Percentiles rank a stretch among this genome's conserved stretches.
phyloP scores from a whole-genome alignment of 306 rosid species.

The Castanospermum australe region DNA sequence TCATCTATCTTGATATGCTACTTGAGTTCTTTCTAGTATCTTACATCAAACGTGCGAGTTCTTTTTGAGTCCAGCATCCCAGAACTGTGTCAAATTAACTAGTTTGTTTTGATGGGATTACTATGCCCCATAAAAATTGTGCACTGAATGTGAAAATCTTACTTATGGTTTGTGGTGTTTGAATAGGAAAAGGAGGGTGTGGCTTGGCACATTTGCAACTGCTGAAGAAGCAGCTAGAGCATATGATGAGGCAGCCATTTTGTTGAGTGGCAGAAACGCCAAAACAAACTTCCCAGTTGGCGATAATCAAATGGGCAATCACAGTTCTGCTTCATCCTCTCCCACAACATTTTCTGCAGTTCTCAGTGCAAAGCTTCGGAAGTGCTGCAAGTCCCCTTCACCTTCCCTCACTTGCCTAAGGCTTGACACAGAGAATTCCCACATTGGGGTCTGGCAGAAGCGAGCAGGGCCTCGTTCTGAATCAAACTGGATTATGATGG shows the following conservation, averaged over 20 bases:
- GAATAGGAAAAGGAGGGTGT: constrained; percentile 85
- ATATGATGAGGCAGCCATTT: constrained; percentile 85
- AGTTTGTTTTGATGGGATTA: neutral
- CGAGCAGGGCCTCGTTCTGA: constrained; percentile 57
- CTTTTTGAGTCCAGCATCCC: neutral
- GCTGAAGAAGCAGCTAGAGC: constrained; percentile 95
- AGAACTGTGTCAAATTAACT: neutral
- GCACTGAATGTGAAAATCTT: neutral
- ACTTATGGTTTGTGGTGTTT: constrained; percentile 12
- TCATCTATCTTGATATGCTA: neutral
- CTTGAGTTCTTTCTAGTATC: neutral
- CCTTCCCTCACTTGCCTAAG: constrained; percentile 82
- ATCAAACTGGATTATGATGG: constrained; percentile 88
- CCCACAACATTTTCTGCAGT: constrained; percentile 45
- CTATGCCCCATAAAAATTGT: neutral
- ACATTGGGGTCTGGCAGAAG: constrained; percentile 86
- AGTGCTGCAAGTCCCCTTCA: constrained; percentile 69
- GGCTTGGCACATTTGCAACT: constrained; percentile 88
- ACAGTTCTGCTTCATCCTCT: constrained; percentile 8
- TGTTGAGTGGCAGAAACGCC: constrained; percentile 83
- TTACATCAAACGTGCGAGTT: neutral
- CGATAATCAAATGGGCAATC: constrained; percentile 2
- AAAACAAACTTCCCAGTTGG: constrained; percentile 77
- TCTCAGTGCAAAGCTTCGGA: constrained; percentile 65
- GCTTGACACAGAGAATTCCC: constrained; percentile 75